Percentiles rank a stretch among this genome's conserved stretches.
Conservation (phyloP, 1,139 yeast genomes). For the Kodamaea ohmeri region DNA sequence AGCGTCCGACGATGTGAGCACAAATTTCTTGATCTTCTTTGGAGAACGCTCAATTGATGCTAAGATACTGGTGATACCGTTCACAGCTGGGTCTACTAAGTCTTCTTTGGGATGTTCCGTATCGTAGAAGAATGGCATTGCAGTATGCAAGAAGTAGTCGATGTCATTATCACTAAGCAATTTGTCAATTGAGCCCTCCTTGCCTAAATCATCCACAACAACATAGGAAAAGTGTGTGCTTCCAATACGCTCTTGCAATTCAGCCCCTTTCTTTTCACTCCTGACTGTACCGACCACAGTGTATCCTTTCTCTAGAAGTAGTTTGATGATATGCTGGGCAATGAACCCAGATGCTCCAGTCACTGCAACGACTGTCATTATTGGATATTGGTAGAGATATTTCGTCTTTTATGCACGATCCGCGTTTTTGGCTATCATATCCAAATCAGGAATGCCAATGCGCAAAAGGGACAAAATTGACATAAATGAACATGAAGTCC, state of each 20-base stretch:
- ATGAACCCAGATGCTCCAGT: slow-evolving; percentile 43
- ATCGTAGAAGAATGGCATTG: slow-evolving; percentile 30
- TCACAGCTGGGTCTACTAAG: slow-evolving; percentile 32
- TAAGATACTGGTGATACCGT: slow-evolving; percentile 34
- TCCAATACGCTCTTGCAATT: slow-evolving; percentile 20
- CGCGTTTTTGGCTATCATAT: neutral
- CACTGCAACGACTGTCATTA: slow-evolving; percentile 25
- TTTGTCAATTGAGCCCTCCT: slow-evolving; percentile 30
- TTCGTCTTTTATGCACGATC: no score
- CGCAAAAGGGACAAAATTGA: slow-evolving; percentile 1
- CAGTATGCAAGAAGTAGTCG: slow-evolving; percentile 29
- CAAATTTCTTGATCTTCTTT: slow-evolving; percentile 19
- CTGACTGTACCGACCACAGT: slow-evolving; percentile 39
- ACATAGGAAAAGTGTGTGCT: slow-evolving; percentile 25
- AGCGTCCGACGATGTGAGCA: slow-evolving; percentile 26
- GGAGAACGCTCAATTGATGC: slow-evolving; percentile 25
- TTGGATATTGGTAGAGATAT: neutral
- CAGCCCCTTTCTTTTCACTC: slow-evolving; percentile 30
- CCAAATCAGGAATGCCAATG: slow-evolving; percentile 1
- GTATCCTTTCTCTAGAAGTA: slow-evolving; percentile 27
- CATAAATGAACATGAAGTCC: no score
- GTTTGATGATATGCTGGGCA: slow-evolving; percentile 31
- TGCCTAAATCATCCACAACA: slow-evolving; percentile 27
- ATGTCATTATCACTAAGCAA: slow-evolving; percentile 28
- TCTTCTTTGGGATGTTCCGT: slow-evolving; percentile 28